Evolutionary conservation across 1,284 basidiomycete species (phyloP).

Genomic region (Thelephora terrestris): DNA sequence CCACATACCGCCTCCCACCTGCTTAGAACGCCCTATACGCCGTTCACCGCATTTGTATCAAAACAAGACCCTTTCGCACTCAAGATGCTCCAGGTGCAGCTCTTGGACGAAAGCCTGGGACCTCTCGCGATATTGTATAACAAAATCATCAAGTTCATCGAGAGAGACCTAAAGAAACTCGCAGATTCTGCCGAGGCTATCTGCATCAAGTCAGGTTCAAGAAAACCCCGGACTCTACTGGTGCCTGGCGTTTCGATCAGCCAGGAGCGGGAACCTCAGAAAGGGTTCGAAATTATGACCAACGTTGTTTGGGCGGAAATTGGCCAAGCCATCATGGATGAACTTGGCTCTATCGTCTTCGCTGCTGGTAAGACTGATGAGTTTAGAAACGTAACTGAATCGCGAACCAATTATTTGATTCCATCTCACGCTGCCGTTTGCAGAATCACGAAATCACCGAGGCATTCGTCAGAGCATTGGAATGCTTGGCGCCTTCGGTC

Average conservation of each 20-base stretch:
- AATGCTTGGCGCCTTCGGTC: conserved; percentile 71
- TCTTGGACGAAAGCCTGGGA: conserved; percentile 56
- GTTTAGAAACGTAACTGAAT: conserved; percentile 64
- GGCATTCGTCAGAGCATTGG: conserved; percentile 78
- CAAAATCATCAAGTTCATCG: conserved; percentile 72
- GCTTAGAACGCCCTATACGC: conserved; percentile 53
- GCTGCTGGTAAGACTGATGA: conserved; percentile 85
- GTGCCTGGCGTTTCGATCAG: conserved; percentile 2
- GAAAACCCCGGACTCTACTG: neutral
- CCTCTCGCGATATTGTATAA: conserved; percentile 71
- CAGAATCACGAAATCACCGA: conserved; percentile 80
- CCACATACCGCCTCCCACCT: conserved; percentile 23
- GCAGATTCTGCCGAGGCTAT: conserved; percentile 71
- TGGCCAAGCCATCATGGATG: conserved; percentile 69
- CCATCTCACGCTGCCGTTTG: neutral
- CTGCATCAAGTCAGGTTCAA: conserved; percentile 34
- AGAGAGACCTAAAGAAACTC: conserved; percentile 58
- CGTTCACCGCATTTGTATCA: conserved; percentile 52
- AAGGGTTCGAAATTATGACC: conserved; percentile 72
- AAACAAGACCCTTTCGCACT: conserved; percentile 37
- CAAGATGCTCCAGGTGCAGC: conserved; percentile 25
- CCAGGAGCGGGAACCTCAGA: conserved; percentile 14
- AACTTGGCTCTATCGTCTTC: conserved; percentile 77
- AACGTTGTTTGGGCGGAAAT: conserved; percentile 87
- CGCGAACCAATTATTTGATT: neutral